A percentile compares a stretch with the other conserved stretches of the same genome.
Conservation (phyloP, 148 eudicot genomes). For the Silene uniflora region DNA sequence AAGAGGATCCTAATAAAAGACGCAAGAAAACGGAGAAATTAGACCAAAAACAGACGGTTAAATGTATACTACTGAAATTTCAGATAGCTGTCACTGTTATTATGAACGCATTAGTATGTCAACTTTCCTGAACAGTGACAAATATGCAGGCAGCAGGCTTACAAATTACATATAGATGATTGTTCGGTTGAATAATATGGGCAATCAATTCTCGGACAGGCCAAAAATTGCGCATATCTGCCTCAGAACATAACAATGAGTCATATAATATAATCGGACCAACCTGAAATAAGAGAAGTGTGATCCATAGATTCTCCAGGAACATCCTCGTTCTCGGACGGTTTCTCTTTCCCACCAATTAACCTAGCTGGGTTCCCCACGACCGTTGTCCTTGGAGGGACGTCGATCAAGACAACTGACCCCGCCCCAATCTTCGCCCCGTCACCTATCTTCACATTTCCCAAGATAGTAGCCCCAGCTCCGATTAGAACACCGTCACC, state of each 20-base stretch:
- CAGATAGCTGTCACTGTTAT: neutral
- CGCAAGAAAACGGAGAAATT: too few relatives aligned
- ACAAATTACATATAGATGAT: neutral
- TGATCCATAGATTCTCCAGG: conserved; percentile 72
- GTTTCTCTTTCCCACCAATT: conserved; percentile 54
- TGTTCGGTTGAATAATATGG: neutral
- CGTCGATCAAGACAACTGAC: conserved; percentile 61
- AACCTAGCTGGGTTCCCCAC: conserved; percentile 72
- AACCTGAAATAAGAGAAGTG: conserved; percentile 53
- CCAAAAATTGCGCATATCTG: neutral
- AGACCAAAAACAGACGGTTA: too few relatives aligned
- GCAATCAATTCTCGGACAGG: neutral
- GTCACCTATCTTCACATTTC: conserved; percentile 58
- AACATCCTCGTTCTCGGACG: conserved; percentile 40
- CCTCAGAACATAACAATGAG: neutral
- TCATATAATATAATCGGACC: conserved; percentile 47
- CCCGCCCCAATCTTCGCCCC: conserved; percentile 75
- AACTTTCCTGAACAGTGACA: neutral
- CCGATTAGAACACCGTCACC: conserved; percentile 68
- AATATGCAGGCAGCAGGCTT: neutral
- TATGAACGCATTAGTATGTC: too few relatives aligned
- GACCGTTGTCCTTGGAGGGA: conserved; percentile 56
- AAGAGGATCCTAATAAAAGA: too few relatives aligned
- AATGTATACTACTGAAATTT: too few relatives aligned
- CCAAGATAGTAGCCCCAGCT: conserved; percentile 60